These are phyloP conservation scores for Lichtheimia hyalospora DNA, from an alignment of 371 early-diverging fungal genomes.

Conservation along the genomic window DNA sequence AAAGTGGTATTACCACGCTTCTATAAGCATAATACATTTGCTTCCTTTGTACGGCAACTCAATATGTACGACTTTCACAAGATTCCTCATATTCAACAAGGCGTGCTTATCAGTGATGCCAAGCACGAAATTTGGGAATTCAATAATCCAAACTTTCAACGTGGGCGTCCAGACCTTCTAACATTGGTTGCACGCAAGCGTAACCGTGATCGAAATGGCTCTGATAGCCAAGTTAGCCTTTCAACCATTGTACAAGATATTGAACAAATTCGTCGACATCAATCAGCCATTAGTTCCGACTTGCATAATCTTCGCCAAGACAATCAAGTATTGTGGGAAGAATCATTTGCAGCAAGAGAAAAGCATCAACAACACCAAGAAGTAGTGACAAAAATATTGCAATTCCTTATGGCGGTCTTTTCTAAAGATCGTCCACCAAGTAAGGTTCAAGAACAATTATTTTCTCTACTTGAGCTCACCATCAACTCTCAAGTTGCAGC, in stretches of 20 bases:
- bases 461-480: slow-evolving; percentile 12
- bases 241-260: slow-evolving; percentile 69
- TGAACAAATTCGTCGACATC: slow-evolving; percentile 79
- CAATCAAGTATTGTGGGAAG: slow-evolving; percentile 84
- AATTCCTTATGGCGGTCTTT: slow-evolving; percentile 60
- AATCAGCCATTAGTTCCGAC: slow-evolving; percentile 78
- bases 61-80: slow-evolving; percentile 81
- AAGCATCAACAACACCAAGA: slow-evolving; percentile 84
- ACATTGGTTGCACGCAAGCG: slow-evolving; percentile 52
- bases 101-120: slow-evolving; percentile 53
- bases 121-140: slow-evolving; percentile 55
- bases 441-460: slow-evolving; percentile 1
- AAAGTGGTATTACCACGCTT: slow-evolving; percentile 68
- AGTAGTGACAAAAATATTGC: slow-evolving; percentile 81
- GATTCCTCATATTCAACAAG: slow-evolving; percentile 70
- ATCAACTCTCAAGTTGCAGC: background rate
- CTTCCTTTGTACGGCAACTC: slow-evolving; percentile 84
- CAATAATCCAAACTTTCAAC: slow-evolving; percentile 50
- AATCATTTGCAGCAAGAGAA: slow-evolving; percentile 68
- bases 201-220: slow-evolving; percentile 37
- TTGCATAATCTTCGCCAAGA: slow-evolving; percentile 78
- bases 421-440: slow-evolving; percentile 14
- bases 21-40: slow-evolving; percentile 86
- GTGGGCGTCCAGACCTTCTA: slow-evolving; percentile 52
- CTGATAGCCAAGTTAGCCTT: slow-evolving; percentile 37